Evolutionary conservation across 2,329 filamentous ascomycete genomes (phyloP).

Genomic region (Myriangium duriaei): DNA sequence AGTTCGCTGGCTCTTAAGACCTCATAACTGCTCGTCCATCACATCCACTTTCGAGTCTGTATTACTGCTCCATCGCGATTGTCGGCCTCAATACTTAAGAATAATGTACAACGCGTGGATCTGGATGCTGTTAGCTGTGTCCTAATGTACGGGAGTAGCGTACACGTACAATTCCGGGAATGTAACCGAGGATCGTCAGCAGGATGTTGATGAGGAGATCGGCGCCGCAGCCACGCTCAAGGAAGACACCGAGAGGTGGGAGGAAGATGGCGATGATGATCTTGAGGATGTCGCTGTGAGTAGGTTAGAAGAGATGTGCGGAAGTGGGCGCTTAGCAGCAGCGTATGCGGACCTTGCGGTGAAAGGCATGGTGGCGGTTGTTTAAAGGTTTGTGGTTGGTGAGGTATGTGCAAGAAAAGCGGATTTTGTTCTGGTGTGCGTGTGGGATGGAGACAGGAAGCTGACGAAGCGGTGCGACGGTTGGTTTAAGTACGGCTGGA

Average conservation of each 20-base stretch:
- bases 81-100: conserved; percentile 56
- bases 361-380: neutral
- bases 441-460: too few relatives aligned
- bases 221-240: conserved; percentile 78
- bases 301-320: too few relatives aligned
- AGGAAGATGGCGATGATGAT: conserved; percentile 82
- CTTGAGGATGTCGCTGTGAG: conserved; percentile 58
- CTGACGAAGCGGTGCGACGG: too few relatives aligned
- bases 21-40: too few relatives aligned
- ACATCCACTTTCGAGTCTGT: too few relatives aligned
- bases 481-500: too few relatives aligned
- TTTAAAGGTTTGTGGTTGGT: neutral
- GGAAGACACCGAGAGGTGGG: conserved; percentile 83
- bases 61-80: neutral
- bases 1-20: neutral
- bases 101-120: conserved; percentile 90
- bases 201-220: conserved; percentile 89
- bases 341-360: neutral
- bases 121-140: conserved; percentile 44
- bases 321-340: neutral
- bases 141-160: conserved; percentile 21
- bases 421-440: too few relatives aligned
- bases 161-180: conserved; percentile 16
- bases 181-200: conserved; percentile 62
- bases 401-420: too few relatives aligned